Evolutionary conservation across 2,329 filamentous ascomycete genomes (phyloP).

Genomic region (Fusarium bulbicola): DNA sequence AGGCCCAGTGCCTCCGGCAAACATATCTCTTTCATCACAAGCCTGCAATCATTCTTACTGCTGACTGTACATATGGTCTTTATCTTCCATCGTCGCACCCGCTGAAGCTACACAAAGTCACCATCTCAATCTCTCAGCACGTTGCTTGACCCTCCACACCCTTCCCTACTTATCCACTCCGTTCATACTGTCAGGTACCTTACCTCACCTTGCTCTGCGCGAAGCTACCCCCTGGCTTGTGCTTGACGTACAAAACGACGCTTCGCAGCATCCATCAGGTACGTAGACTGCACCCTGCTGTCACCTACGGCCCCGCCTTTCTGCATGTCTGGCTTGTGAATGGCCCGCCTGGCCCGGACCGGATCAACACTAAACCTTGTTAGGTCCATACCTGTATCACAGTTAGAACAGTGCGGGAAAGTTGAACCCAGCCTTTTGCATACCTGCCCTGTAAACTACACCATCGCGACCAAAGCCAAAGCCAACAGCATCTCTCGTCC

Average conservation of each 20-base stretch:
- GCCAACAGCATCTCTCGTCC: slow-evolving; percentile 35
- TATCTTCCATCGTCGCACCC: background rate
- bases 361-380: slow-evolving; percentile 54
- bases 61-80: background rate
- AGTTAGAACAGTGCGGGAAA: slow-evolving; percentile 52
- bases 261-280: slow-evolving; percentile 16
- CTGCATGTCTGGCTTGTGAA: slow-evolving; percentile 40
- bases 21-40: background rate
- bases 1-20: slow-evolving; percentile 2
- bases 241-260: slow-evolving; percentile 25
- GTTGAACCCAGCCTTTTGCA: slow-evolving; percentile 50
- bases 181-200: slow-evolving; percentile 10
- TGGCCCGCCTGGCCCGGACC: slow-evolving; percentile 45
- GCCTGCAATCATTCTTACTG: background rate
- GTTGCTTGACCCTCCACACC: slow-evolving; percentile 7
- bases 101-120: slow-evolving; percentile 8
- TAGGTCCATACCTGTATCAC: slow-evolving; percentile 40
- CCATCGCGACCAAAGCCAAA: slow-evolving; percentile 38
- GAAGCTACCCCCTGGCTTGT: slow-evolving; percentile 22
- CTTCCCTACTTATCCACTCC: background rate
- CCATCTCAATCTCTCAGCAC: slow-evolving; percentile 1
- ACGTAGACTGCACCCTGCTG: slow-evolving; percentile 23
- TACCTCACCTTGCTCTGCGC: background rate
- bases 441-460: slow-evolving; percentile 27
- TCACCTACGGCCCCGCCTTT: slow-evolving; percentile 11